phyloP scores from a whole-genome alignment of 1,139 yeast species.

The Hyphopichia burtonii region DNA sequence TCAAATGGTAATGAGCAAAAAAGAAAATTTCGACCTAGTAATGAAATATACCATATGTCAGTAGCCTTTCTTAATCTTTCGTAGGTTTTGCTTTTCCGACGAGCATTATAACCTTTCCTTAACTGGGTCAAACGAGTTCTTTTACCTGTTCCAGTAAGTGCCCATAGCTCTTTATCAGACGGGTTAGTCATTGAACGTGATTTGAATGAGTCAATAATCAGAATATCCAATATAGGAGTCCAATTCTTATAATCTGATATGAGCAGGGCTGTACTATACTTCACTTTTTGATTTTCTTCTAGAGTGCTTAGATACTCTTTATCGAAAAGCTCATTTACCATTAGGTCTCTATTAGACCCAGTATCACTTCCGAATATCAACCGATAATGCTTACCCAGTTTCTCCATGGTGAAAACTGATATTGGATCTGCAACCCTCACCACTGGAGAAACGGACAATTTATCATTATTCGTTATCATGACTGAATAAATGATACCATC shows the following conservation, averaged over 20 bases:
- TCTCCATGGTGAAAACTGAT: slow-evolving; percentile 32
- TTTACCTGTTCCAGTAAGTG: slow-evolving; percentile 43
- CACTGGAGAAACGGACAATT: slow-evolving; percentile 18
- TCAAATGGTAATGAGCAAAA: slow-evolving; percentile 39
- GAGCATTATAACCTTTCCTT: slow-evolving; percentile 36
- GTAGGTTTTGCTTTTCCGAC: slow-evolving; percentile 25
- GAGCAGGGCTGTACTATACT: slow-evolving; percentile 10
- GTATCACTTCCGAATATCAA: slow-evolving; percentile 33
- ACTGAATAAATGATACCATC: slow-evolving; percentile 40
- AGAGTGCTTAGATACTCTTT: slow-evolving; percentile 12
- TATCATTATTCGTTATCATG: slow-evolving; percentile 12
- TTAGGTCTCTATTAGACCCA: slow-evolving; percentile 32
- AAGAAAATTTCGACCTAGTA: slow-evolving; percentile 20
- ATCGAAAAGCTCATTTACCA: slow-evolving; percentile 15
- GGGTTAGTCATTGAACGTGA: slow-evolving; percentile 16
- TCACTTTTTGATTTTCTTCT: slow-evolving; percentile 7
- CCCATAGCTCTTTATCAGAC: slow-evolving; percentile 44
- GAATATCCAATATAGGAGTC: slow-evolving; percentile 49
- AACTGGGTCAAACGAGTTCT: slow-evolving; percentile 39
- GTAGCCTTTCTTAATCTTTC: slow-evolving; percentile 29
- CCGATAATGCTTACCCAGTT: slow-evolving; percentile 11
- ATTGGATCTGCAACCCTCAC: slow-evolving; percentile 30
- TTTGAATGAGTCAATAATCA: slow-evolving; percentile 28
- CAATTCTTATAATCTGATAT: slow-evolving; percentile 40
- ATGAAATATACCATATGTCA: slow-evolving; percentile 15